These are phyloP conservation scores for Lophiotrema nucula DNA, from an alignment of 495 filamentous ascomycete genomes.

Conservation along the genomic window DNA sequence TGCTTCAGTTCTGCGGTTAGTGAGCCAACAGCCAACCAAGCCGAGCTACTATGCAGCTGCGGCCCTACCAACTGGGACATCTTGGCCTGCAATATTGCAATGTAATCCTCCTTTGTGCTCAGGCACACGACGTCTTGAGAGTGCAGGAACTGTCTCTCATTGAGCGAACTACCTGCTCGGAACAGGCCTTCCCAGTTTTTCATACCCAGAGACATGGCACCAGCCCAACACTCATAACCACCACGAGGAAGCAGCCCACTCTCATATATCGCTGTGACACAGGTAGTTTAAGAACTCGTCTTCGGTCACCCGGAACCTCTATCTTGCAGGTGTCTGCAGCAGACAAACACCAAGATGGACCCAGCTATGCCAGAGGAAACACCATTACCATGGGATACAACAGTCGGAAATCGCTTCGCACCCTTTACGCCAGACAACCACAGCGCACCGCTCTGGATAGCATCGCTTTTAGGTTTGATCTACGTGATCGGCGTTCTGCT, in stretches of 20 bases:
- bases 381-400: slow-evolving; percentile 1
- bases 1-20: too few relatives aligned
- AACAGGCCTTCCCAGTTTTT: neutral
- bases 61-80: too few relatives aligned
- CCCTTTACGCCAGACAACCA: neutral
- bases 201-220: neutral
- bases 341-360: neutral
- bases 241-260: neutral
- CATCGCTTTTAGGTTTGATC: neutral
- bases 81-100: neutral
- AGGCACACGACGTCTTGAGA: neutral
- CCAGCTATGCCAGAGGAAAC: neutral
- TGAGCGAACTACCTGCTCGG: neutral
- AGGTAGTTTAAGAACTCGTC: neutral
- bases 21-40: too few relatives aligned
- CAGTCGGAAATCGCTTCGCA: slow-evolving; percentile 9
- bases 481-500: neutral
- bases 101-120: neutral
- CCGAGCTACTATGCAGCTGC: too few relatives aligned
- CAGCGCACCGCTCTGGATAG: slow-evolving; percentile 9
- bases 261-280: neutral
- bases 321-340: neutral
- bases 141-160: neutral
- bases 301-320: neutral
- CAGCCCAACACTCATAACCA: neutral